A percentile compares a stretch with the other conserved stretches of the same genome.
phyloP scores from a whole-genome alignment of 331 rosid species.

The Malus hybrid region DNA sequence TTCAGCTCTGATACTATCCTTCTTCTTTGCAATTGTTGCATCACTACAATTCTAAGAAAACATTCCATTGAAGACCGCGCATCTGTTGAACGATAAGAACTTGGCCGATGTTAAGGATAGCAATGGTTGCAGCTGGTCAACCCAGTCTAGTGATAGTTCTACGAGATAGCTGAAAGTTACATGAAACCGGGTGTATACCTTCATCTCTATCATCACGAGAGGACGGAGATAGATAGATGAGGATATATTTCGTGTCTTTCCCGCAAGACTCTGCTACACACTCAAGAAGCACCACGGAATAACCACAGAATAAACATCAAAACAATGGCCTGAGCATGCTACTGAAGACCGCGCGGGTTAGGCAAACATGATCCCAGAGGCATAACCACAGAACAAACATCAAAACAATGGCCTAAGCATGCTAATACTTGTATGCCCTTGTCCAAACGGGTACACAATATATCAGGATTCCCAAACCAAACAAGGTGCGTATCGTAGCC shows the following conservation, averaged over 20 bases:
- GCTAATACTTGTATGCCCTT: slow-evolving; percentile 30
- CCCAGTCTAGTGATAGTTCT: neutral
- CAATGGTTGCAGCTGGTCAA: neutral
- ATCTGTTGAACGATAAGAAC: neutral
- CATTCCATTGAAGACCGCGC: no score
- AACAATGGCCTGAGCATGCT: neutral
- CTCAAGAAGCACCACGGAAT: neutral
- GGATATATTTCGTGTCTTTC: neutral
- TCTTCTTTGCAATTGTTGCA: no score
- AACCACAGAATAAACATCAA: neutral
- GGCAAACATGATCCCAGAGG: no score
- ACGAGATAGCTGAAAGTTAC: neutral
- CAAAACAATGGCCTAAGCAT: neutral
- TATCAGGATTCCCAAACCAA: slow-evolving; percentile 53
- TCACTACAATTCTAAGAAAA: no score
- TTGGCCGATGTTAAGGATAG: no score
- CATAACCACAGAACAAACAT: neutral
- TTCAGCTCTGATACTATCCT: no score
- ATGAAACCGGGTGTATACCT: neutral
- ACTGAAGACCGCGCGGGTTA: neutral
- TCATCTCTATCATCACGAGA: no score
- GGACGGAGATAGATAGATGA: neutral
- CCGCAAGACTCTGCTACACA: neutral
- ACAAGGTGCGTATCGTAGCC: slow-evolving; percentile 46
- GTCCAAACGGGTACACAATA: slow-evolving; percentile 69